Base-by-base conservation (phyloP, 2,329 filamentous ascomycete genomes). In the Cladosporium colombiae region DNA sequence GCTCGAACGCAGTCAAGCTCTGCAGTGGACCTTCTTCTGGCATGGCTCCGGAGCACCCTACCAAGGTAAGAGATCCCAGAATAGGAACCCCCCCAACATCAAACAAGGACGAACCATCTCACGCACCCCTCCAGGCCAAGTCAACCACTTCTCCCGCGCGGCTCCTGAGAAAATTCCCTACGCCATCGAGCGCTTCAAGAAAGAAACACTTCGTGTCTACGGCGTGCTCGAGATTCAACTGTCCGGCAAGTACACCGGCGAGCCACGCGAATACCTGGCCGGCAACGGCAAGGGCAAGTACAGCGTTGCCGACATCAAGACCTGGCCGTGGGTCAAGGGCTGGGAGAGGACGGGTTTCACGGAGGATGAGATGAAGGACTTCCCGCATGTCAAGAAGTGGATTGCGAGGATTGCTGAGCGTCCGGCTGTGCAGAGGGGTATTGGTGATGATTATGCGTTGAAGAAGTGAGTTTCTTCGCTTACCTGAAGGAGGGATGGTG, bases 21-120 rank as follows among this genome's bases (percentile, higher is more conserved):
- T 84, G 49, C 84, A 86, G 70, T 85, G 83, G 83, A 75, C 83
- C 1, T 84, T 85, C 74, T 86, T 85, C 76, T 85, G 82, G 82
- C 82, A 85, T 58, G 72, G 72, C 63, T 69, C 65, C 40, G 75
- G 80, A 27, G 78, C 79, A 10, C 80, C 81, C 16, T 80, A 80
- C 70, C 77, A 80, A 72, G 78, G 77, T 61, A 65, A 58, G 25
- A 23, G 21, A 18, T 10, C 21, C 27, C 13, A 29, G 18, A 27
- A 11, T 7, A 44, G 8, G 2, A 10, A 6, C 18, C 2, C 13
- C 13, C 2, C 37, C 40, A 13, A 21, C 10, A 21, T 14, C 40
- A 21, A 46, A 21, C n/a, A 21, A 46, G 16, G n/a, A 4, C 10
- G n/a, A 7, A 40, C 1, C 5, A 25, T n/a, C 50, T 27, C n/a